phyloP scores from a whole-genome alignment of 78 protist species.

The Capsaspora owczarzaki region DNA sequence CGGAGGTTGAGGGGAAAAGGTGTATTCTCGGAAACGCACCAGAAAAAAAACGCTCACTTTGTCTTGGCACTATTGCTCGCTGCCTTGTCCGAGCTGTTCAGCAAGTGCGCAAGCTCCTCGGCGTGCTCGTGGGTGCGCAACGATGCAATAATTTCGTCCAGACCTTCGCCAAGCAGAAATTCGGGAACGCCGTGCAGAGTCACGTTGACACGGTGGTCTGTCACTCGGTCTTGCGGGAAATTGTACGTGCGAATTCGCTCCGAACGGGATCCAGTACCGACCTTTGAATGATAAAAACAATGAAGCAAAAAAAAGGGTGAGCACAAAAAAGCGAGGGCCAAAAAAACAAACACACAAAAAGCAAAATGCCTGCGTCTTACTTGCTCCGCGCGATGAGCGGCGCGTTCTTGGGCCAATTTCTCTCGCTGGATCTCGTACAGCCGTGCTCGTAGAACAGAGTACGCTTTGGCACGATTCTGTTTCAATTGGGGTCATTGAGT shows the following conservation, averaged over 20 bases:
- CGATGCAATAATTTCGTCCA: no score
- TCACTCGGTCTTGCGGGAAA: constrained; percentile 70
- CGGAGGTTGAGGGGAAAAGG: no score
- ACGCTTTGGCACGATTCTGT: constrained; percentile 57
- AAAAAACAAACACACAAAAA: neutral
- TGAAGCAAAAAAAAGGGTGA: neutral
- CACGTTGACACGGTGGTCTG: constrained; percentile 75
- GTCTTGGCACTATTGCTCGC: no score
- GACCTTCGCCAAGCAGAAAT: no score
- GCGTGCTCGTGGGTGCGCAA: no score
- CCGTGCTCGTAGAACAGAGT: constrained; percentile 50
- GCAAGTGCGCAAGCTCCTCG: no score
- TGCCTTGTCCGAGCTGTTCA: no score
- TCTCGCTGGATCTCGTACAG: constrained; percentile 37
- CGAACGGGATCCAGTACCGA: constrained; percentile 51
- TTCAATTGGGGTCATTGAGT: neutral
- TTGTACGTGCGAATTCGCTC: constrained; percentile 75
- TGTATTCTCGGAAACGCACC: no score
- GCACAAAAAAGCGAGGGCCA: neutral
- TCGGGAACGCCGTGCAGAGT: constrained; percentile 24
- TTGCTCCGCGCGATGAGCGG: neutral
- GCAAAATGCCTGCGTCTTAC: neutral
- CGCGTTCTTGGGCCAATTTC: constrained; percentile 22
- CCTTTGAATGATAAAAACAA: neutral
- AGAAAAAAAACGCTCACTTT: no score